Conservation (phyloP, 352 stramenopile species). For the Phytophthora colocasiae region DNA sequence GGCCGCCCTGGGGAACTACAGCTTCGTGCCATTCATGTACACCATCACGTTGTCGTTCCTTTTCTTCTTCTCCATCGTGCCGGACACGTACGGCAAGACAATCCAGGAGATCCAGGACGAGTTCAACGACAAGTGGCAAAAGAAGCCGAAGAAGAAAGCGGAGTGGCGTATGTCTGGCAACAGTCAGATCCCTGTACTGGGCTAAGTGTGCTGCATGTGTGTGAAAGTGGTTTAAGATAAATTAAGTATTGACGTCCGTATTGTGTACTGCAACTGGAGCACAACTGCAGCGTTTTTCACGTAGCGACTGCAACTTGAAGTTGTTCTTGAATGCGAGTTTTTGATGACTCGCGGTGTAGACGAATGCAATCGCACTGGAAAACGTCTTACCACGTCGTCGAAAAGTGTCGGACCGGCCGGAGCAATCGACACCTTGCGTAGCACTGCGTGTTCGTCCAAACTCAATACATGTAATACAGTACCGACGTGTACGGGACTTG, state of each 20-base stretch:
- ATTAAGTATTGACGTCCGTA: constrained; percentile 1
- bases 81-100: constrained; percentile 71
- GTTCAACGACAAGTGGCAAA: constrained; percentile 38
- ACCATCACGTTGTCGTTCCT: constrained; percentile 50
- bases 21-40: constrained; percentile 63
- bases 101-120: constrained; percentile 65
- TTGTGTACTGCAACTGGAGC: background rate
- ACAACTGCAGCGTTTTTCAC: background rate
- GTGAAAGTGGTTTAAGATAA: constrained; percentile 14
- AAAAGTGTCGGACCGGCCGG: background rate
- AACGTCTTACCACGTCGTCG: background rate
- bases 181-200: constrained; percentile 28
- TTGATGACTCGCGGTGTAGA: constrained; percentile 11
- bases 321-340: constrained; percentile 31
- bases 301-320: constrained; percentile 27
- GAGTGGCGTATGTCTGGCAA: constrained; percentile 21
- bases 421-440: background rate
- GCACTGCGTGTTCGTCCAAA: constrained; percentile 15
- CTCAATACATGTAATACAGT: background rate
- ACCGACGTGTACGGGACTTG: background rate
- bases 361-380: constrained; percentile 5
- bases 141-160: constrained; percentile 14
- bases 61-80: constrained; percentile 53
- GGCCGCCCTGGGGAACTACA: constrained; percentile 44
- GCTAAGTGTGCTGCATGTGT: constrained; percentile 8